These are phyloP conservation scores for Pleurostoma richardsiae DNA, from an alignment of 2,329 filamentous ascomycete genomes.

Conservation along the genomic window DNA sequence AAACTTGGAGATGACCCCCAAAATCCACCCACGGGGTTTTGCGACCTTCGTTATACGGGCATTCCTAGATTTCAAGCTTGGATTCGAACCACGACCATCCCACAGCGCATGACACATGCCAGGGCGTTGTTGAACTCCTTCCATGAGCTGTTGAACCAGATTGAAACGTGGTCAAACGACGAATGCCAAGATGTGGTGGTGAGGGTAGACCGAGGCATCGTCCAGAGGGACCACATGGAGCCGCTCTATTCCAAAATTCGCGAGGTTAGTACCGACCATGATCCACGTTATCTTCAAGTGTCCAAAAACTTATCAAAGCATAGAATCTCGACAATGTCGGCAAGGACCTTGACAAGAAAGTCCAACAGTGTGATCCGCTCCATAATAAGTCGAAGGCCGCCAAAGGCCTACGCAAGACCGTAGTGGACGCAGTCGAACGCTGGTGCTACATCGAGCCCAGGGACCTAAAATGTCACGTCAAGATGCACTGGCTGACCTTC, in stretches of 20 bases:
- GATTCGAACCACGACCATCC: slow-evolving; percentile 7
- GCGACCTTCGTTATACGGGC: slow-evolving; percentile 7
- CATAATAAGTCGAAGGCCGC: neutral
- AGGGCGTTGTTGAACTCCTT: slow-evolving; percentile 6
- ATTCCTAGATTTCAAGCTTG: slow-evolving; percentile 9
- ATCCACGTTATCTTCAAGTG: too few species aligned
- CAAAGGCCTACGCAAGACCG: neutral
- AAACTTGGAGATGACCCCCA: neutral
- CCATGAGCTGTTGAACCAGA: slow-evolving; percentile 6
- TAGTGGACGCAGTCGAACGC: neutral
- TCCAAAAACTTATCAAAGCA: too few species aligned
- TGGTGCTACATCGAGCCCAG: neutral
- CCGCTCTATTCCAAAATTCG: too few species aligned
- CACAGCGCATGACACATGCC: slow-evolving; percentile 6
- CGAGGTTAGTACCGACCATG: too few species aligned
- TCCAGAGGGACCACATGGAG: too few species aligned
- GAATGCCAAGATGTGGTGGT: neutral
- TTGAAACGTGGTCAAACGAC: slow-evolving; percentile 7
- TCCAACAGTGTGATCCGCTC: neutral
- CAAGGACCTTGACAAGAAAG: neutral
- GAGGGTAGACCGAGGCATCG: too few species aligned
- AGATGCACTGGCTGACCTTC: neutral
- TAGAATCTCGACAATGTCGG: neutral
- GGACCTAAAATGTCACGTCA: neutral
- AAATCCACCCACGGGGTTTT: slow-evolving; percentile 7